These are phyloP conservation scores for Quercus agrifolia DNA, from an alignment of 306 rosid species.

Conservation along the genomic window DNA sequence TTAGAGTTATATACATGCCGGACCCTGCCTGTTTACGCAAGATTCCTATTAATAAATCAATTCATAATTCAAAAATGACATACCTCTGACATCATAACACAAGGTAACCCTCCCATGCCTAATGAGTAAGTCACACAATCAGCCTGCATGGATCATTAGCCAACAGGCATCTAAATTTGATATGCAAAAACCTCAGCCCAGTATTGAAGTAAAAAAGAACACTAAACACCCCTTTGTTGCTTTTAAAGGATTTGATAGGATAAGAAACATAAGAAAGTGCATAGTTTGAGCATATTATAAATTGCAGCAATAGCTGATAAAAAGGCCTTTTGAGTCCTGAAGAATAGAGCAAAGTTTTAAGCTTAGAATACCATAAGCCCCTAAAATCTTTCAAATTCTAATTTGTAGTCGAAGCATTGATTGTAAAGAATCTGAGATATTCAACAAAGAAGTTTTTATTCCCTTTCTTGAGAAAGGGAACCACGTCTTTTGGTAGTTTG, in stretches of 20 bases:
- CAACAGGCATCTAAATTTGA: background rate
- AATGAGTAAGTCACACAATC: background rate
- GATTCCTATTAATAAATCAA: too few species aligned
- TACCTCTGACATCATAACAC: conserved; percentile 25
- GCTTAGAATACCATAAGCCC: too few species aligned
- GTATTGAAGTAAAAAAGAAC: too few species aligned
- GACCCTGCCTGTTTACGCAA: too few species aligned
- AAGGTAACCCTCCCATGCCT: conserved; percentile 28
- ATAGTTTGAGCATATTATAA: too few species aligned
- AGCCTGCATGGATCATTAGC: background rate
- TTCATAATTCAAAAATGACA: too few species aligned
- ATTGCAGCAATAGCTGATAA: too few species aligned
- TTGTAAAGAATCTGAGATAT: background rate
- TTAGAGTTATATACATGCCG: too few species aligned
- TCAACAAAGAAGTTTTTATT: background rate
- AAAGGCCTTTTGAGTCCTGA: too few species aligned
- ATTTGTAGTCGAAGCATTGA: too few species aligned
- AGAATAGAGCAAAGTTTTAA: too few species aligned
- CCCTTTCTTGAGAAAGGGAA: background rate
- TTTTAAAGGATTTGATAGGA: background rate
- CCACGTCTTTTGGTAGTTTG: background rate
- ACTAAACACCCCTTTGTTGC: background rate
- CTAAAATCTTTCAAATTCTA: background rate
- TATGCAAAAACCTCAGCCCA: too few species aligned
- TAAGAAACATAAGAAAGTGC: background rate